Base-by-base conservation (phyloP, 2,329 filamentous ascomycete species). In the Cercospora sesami region DNA sequence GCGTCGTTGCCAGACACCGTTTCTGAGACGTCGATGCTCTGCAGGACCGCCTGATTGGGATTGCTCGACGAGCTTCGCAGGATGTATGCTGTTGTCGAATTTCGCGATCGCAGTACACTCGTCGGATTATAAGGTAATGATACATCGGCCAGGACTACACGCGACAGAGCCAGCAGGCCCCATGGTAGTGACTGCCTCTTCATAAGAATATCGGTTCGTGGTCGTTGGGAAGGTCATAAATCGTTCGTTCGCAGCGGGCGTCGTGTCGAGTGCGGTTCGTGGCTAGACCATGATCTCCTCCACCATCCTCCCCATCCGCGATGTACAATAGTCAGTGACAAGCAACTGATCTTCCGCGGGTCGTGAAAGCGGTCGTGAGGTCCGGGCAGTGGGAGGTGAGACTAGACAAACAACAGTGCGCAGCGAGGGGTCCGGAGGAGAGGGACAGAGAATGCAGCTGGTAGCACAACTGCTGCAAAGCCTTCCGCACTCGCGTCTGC, bases 61-160 rank as follows among this genome's bases (percentile, higher is more conserved):
- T 76, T 82, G 59, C 74, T 65, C 42, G 83, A 80, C 33, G 80
- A 81, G 12, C 90, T 86, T 36, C 85, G 82, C 74, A 97, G 89
- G 71, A 94, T 84, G 78, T 95, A 96, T 68, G 89, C 88, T 33
- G 87, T 77, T 18, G 87, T 83, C 69, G 79, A 78, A 63, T 81
- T 81, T 23, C 81, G 78, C 69, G 85, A 66, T 57, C 88, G 84
- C 67, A 94, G 85, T 63, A 96, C 85, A 31, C 86, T 88, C 0
- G 93, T 93, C 2, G 92, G 91, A 65, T 89, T 89, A 81, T 96
- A 96, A 28, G 92, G 93, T 63, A 93, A 84, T 30, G 67, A 58
- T 26, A 73, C 67, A 57, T 71, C 68, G 55, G 72, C 67, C 45
- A 65, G 66, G 26, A 58, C 64, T 23, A 65, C 30, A n/a, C 60